Evolutionary conservation across 2,329 filamentous ascomycete genomes (phyloP).

Genomic region (Scytalidium sp.): DNA sequence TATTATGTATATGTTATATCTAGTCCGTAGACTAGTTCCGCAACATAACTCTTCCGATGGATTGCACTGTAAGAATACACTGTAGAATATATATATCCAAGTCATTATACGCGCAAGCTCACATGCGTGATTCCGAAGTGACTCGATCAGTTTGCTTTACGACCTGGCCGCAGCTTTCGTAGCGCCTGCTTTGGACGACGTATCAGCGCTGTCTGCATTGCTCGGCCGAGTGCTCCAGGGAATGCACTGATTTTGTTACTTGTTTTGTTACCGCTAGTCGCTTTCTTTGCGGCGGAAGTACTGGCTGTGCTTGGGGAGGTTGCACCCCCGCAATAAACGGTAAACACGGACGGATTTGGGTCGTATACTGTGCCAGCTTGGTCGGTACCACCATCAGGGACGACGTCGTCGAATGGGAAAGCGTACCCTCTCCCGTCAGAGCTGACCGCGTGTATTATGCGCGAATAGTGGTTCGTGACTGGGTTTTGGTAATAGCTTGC

Average conservation of each 20-base stretch:
- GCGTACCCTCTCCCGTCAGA: conserved; percentile 63
- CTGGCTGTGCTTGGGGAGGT: neutral
- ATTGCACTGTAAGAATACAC: neutral
- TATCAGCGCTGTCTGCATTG: neutral
- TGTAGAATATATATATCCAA: neutral
- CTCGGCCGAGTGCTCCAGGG: neutral
- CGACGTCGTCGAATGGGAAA: conserved; percentile 71
- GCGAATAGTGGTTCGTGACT: conserved; percentile 64
- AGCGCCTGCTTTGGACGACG: neutral
- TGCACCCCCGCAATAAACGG: neutral
- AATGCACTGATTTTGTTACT: neutral
- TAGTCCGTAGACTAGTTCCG: no score
- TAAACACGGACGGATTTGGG: conserved; percentile 6
- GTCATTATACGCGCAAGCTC: neutral
- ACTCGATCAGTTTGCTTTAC: neutral
- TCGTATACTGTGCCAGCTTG: conserved; percentile 63
- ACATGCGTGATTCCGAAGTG: neutral
- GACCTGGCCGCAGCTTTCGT: neutral
- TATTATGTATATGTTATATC: no score
- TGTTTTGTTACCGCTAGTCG: neutral
- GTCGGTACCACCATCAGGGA: conserved; percentile 49
- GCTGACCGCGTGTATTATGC: conserved; percentile 60
- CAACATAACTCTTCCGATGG: no score
- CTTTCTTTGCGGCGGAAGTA: neutral
- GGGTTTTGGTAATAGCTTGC: conserved; percentile 47